Conservation (phyloP, 2,329 filamentous ascomycete species). For the Pyrenophora teres region DNA sequence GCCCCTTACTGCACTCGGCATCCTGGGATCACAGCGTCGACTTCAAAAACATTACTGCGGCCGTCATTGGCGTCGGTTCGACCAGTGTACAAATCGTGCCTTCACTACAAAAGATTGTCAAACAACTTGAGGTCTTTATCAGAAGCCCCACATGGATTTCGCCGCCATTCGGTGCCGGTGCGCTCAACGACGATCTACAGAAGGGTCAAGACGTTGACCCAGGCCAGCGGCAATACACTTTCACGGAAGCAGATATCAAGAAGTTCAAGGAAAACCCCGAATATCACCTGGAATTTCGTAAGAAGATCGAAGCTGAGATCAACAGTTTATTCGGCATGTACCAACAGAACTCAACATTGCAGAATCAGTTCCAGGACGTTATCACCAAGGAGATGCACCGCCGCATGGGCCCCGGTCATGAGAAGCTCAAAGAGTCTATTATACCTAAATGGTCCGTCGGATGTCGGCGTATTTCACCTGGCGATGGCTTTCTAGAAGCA, state of each 20-base stretch:
- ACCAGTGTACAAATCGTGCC: slow-evolving; percentile 46
- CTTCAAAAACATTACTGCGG: slow-evolving; percentile 36
- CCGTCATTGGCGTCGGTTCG: slow-evolving; percentile 43
- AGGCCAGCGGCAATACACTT: slow-evolving; percentile 50
- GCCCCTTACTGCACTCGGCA: slow-evolving; percentile 52
- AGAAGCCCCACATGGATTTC: slow-evolving; percentile 49
- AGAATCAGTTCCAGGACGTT: slow-evolving; percentile 49
- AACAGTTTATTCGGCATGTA: slow-evolving; percentile 60
- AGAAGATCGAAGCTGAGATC: slow-evolving; percentile 55
- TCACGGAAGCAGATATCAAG: slow-evolving; percentile 59
- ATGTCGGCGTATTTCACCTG: slow-evolving; percentile 40
- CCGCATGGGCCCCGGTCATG: slow-evolving; percentile 46
- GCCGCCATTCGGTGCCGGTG: slow-evolving; percentile 45
- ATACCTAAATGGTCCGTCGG: slow-evolving; percentile 56
- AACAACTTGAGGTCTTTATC: slow-evolving; percentile 45
- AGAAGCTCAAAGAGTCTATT: slow-evolving; percentile 52
- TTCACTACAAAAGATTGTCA: slow-evolving; percentile 45
- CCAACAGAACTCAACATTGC: slow-evolving; percentile 53
- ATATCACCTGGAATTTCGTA: slow-evolving; percentile 56
- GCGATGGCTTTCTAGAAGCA: slow-evolving; percentile 42
- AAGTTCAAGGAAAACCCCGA: slow-evolving; percentile 63
- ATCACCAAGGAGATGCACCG: slow-evolving; percentile 50
- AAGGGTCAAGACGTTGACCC: slow-evolving; percentile 48
- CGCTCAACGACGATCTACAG: slow-evolving; percentile 39
- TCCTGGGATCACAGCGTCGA: slow-evolving; percentile 50